Percentiles rank a stretch among this genome's conserved stretches.
These are phyloP conservation scores for Podila clonocystis DNA, from an alignment of 192 early-diverging fungal genomes.

Conservation along the genomic window DNA sequence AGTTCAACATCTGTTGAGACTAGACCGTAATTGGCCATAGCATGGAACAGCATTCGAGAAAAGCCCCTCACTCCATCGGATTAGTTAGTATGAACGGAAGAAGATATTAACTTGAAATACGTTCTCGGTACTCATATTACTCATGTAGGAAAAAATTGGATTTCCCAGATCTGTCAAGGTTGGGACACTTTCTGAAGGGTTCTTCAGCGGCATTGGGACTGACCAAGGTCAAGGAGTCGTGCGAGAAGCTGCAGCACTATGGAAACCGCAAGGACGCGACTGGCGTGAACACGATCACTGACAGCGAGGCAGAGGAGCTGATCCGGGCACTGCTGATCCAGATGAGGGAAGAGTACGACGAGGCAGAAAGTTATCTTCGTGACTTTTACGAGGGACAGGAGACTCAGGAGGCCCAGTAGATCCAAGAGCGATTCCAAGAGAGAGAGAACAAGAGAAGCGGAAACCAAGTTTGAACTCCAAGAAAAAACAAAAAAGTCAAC, in stretches of 20 bases:
- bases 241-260: constrained; percentile 90
- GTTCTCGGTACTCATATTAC: neutral
- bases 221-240: constrained; percentile 82
- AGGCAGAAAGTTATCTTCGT: constrained; percentile 77
- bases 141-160: constrained; percentile 62
- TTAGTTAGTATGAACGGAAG: neutral
- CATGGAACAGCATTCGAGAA: no score
- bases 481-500: constrained; percentile 1
- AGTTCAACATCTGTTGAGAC: no score
- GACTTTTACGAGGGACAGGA: constrained; percentile 73
- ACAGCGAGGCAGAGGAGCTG: constrained; percentile 68
- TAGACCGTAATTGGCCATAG: no score
- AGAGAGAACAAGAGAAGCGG: neutral
- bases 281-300: constrained; percentile 61
- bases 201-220: constrained; percentile 90
- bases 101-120: neutral
- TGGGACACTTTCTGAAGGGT: constrained; percentile 95
- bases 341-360: constrained; percentile 76
- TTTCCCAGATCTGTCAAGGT: constrained; percentile 76
- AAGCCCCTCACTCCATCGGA: neutral
- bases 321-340: constrained; percentile 66
- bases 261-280: constrained; percentile 75
- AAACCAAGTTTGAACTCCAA: neutral
- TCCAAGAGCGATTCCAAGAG: neutral
- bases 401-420: neutral